These are phyloP conservation scores for Chlamydomonas sp. DNA, from an alignment of 139 green algal genomes.

Conservation along the genomic window DNA sequence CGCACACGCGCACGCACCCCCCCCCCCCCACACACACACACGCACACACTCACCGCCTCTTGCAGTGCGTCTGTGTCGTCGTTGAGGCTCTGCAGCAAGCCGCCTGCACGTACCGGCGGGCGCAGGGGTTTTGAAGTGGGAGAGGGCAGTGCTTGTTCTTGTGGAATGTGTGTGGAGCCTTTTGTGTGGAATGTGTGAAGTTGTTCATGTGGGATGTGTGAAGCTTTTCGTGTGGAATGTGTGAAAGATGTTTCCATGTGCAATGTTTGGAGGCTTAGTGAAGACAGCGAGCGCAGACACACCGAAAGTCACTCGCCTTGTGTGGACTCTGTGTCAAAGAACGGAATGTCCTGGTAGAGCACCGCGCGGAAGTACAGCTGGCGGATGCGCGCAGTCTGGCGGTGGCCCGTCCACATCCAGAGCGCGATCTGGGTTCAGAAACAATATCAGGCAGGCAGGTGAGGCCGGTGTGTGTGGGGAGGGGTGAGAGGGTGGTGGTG, in stretches of 20 bases:
- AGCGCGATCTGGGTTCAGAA: background rate
- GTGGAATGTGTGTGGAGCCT: too few relatives aligned
- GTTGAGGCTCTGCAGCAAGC: slow-evolving; percentile 11
- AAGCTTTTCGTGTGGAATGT: slow-evolving; percentile 5
- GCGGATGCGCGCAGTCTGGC: slow-evolving; percentile 4
- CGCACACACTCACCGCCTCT: background rate
- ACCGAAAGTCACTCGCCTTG: too few relatives aligned
- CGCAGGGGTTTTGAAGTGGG: too few relatives aligned
- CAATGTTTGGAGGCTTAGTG: background rate
- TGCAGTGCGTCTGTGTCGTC: slow-evolving; percentile 3
- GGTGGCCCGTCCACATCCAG: slow-evolving; percentile 10
- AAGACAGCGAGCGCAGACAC: background rate
- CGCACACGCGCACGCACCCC: too few relatives aligned
- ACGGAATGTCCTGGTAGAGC: slow-evolving; percentile 39
- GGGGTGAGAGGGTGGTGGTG: too few relatives aligned
- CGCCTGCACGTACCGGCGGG: background rate
- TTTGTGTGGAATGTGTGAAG: too few relatives aligned
- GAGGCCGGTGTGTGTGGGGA: too few relatives aligned
- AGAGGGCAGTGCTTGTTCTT: too few relatives aligned
- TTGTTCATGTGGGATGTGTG: too few relatives aligned
- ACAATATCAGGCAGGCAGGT: too few relatives aligned
- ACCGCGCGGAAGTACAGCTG: slow-evolving; percentile 19
- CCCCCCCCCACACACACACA: too few relatives aligned
- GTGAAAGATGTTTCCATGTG: background rate
- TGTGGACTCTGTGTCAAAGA: slow-evolving; percentile 30